A percentile compares a stretch with the other conserved stretches of the same genome.
phyloP scores from a whole-genome alignment of 1,139 yeast genomes.

The Suhomyces bribrorum region DNA sequence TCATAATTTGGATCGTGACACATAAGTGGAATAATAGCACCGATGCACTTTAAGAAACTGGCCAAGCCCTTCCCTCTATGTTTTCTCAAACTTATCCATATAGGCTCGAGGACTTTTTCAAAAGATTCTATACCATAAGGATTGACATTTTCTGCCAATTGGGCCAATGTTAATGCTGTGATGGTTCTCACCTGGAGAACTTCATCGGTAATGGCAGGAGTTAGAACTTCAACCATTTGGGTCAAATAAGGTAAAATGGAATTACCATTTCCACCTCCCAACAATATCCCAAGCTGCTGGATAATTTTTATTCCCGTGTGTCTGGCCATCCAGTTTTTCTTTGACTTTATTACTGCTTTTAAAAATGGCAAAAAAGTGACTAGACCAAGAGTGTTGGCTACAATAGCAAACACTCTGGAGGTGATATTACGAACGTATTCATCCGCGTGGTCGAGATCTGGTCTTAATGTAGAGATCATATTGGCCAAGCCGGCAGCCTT shows the following conservation, averaged over 20 bases:
- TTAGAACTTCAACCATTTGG: slow-evolving; percentile 62
- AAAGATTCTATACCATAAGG: slow-evolving; percentile 94
- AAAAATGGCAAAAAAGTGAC: slow-evolving; percentile 74
- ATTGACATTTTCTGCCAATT: slow-evolving; percentile 79
- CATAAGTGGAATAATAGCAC: slow-evolving; percentile 84
- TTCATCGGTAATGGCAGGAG: slow-evolving; percentile 68
- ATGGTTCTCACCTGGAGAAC: slow-evolving; percentile 65
- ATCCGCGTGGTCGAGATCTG: slow-evolving; percentile 81
- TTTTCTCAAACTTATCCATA: slow-evolving; percentile 76
- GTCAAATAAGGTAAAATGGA: slow-evolving; percentile 69
- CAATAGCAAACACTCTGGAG: slow-evolving; percentile 81
- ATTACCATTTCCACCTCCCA: slow-evolving; percentile 64
- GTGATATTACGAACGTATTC: slow-evolving; percentile 80
- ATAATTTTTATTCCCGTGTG: slow-evolving; percentile 83
- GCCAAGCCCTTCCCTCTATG: slow-evolving; percentile 82
- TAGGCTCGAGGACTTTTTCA: slow-evolving; percentile 66
- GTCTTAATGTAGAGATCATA: slow-evolving; percentile 74
- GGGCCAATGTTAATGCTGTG: slow-evolving; percentile 71
- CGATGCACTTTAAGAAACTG: slow-evolving; percentile 75
- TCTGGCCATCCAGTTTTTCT: slow-evolving; percentile 81
- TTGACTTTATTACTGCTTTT: slow-evolving; percentile 77
- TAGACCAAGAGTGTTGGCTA: slow-evolving; percentile 78
- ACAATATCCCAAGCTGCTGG: slow-evolving; percentile 69
- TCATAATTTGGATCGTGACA: slow-evolving; percentile 51
- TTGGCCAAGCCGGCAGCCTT: slow-evolving; percentile 82